phyloP scores from a whole-genome alignment of 306 rosid genomes.

The Dryas octopetala region DNA sequence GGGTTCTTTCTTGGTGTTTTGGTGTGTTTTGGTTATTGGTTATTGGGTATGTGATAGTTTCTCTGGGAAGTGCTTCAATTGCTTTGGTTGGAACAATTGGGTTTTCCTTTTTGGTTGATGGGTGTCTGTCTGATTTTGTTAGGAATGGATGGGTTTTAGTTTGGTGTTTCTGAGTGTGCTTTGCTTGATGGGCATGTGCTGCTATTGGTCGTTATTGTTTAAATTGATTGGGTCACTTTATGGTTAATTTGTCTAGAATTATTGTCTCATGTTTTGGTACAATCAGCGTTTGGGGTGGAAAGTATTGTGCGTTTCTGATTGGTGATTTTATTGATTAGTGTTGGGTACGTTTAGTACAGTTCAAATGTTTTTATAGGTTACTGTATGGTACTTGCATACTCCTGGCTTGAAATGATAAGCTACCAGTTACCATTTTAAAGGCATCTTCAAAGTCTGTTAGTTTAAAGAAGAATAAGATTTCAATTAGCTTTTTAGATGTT shows the following conservation, averaged over 20 bases:
- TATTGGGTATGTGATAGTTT: background rate
- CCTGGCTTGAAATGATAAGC: background rate
- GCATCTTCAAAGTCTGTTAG: background rate
- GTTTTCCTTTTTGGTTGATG: background rate
- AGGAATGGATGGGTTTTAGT: background rate
- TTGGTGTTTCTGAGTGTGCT: background rate
- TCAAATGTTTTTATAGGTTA: background rate
- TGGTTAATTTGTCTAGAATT: background rate
- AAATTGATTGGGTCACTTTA: background rate
- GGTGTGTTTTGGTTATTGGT: background rate
- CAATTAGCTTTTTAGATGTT: background rate
- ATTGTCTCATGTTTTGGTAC: background rate
- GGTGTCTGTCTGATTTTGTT: background rate
- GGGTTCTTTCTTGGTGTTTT: background rate
- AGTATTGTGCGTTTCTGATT: background rate
- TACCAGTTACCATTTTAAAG: background rate
- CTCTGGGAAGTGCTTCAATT: background rate
- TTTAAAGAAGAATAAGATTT: background rate
- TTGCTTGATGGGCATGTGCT: constrained; percentile 12
- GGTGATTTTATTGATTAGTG: background rate
- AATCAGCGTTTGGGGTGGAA: background rate
- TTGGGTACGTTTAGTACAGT: background rate
- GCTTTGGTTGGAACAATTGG: background rate
- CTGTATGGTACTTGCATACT: background rate
- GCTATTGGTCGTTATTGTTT: background rate